Conservation (phyloP, 352 stramenopile species). For the Hyaloperonospora brassicae region DNA sequence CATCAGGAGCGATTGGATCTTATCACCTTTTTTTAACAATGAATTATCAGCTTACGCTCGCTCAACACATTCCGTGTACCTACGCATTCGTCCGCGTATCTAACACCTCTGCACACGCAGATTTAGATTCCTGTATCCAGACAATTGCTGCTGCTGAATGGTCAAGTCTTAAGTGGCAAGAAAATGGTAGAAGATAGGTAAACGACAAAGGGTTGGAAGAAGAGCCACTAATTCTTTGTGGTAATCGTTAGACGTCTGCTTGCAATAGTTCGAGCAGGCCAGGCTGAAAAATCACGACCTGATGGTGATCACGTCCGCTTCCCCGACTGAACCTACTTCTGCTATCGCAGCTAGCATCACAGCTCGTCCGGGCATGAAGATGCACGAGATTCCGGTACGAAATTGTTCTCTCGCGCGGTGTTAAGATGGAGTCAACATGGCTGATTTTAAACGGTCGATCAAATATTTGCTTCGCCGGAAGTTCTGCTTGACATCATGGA, state of each 20-base stretch:
- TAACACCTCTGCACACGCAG: not conserved
- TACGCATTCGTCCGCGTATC: not conserved
- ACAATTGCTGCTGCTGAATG: not conserved
- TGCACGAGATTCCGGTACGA: slow-evolving; percentile 72
- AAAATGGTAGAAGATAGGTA: too few species aligned
- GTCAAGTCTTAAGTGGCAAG: too few species aligned
- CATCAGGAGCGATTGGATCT: slow-evolving; percentile 33
- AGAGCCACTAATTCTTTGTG: too few species aligned
- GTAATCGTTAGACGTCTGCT: too few species aligned
- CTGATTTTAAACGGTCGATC: not conserved
- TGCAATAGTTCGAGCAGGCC: slow-evolving; percentile 52
- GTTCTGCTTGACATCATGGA: slow-evolving; percentile 78
- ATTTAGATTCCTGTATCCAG: not conserved
- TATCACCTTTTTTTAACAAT: too few species aligned
- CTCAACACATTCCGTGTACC: too few species aligned
- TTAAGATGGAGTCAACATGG: not conserved
- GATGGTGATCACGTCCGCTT: slow-evolving; percentile 50
- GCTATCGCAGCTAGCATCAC: slow-evolving; percentile 13
- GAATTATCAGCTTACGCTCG: too few species aligned
- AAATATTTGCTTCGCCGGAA: slow-evolving; percentile 57
- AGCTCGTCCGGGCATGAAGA: slow-evolving; percentile 55
- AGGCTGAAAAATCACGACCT: slow-evolving; percentile 69
- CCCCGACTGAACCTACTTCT: slow-evolving; percentile 18
- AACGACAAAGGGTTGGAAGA: not conserved
- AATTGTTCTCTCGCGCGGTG: not conserved